Evolutionary conservation across 1,284 basidiomycete species (phyloP).

Genomic region (Wallemia ichthyophaga): DNA sequence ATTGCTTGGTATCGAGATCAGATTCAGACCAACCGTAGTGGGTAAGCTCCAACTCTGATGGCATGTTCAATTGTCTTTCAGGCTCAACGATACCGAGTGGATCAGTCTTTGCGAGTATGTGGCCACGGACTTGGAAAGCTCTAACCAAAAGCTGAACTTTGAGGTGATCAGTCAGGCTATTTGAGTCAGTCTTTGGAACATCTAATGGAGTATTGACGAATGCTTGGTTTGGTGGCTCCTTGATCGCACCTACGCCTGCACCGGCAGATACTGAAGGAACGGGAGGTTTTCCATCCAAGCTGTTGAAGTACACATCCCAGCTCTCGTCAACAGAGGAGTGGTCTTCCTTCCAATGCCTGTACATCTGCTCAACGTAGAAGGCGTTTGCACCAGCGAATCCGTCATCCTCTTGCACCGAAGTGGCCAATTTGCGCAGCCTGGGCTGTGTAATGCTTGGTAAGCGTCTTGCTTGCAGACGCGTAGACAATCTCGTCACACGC

Average conservation of each 20-base stretch:
- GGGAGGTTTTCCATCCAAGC: conserved; percentile 62
- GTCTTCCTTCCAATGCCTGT: conserved; percentile 16
- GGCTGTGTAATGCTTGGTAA: background rate
- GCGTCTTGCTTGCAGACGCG: background rate
- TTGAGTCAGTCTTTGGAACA: conserved; percentile 17
- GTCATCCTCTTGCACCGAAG: background rate
- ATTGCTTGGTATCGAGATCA: conserved; percentile 15
- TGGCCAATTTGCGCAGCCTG: background rate
- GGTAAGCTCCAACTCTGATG: conserved; percentile 65
- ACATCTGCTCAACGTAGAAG: background rate
- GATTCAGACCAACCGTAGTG: conserved; percentile 79
- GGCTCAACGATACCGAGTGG: conserved; percentile 75
- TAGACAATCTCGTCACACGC: background rate
- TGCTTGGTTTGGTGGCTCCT: conserved; percentile 33
- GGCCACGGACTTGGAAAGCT: conserved; percentile 94
- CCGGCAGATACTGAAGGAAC: conserved; percentile 58
- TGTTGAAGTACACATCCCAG: conserved; percentile 82
- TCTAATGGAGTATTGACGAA: conserved; percentile 29
- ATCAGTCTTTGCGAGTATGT: conserved; percentile 82
- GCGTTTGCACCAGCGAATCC: background rate
- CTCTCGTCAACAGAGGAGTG: conserved; percentile 73
- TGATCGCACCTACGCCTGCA: conserved; percentile 29
- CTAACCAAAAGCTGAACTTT: conserved; percentile 91
- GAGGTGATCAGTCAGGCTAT: conserved; percentile 68
- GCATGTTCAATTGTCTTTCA: conserved; percentile 42